Evolutionary conservation across 2,329 filamentous ascomycete genomes (phyloP), one percentile per base, ranked within the genome.

Genomic region (Monosporascus sp.): DNA sequence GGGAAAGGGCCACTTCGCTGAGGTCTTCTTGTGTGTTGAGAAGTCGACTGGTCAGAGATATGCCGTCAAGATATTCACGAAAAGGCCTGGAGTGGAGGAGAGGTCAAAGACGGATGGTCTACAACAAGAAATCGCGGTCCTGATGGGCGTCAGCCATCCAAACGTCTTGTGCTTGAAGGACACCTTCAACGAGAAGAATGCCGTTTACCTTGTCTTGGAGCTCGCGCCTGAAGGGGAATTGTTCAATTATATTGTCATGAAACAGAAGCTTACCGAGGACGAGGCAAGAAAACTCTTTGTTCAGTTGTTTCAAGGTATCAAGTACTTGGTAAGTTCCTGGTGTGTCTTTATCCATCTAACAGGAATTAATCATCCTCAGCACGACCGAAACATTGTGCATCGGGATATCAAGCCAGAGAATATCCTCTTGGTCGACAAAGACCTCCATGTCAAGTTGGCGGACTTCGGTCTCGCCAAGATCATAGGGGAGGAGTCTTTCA

Each of bases 391-490:
- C 64, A 96, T 99, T 69, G 92, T 97, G 5, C 94, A 99, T 70
- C 88, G 94, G 54, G 94, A 99, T 64, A 97, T 99, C 73, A 97
- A 97, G 71, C 93, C 92, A 0, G 93, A 97, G 68, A 97, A 97
- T 65, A 97, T 99, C 37, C 75, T 99, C 8, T 76, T 99, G 37
- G 85, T 88, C 5, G 91, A 97, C 71, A 91, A 90, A 65, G 80
- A 94, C 37, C 74, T 97, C 28, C 86, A 86, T 55, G 87, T 96
- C 58, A 99, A 99, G 73, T 75, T 99, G 56, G 94, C 92, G 20
- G 94, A 99, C 71, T 99, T 99, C 71, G 94, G 94, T 46, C 80
- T 99, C 38, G 93, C 94, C 43, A 99, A 99, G 74, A 97, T 99
- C 60, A 96, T 99, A 60, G 95, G 95, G 58, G 94, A 99, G 69